Conservation (phyloP, 306 rosid species). For the Trifolium subterraneum region DNA sequence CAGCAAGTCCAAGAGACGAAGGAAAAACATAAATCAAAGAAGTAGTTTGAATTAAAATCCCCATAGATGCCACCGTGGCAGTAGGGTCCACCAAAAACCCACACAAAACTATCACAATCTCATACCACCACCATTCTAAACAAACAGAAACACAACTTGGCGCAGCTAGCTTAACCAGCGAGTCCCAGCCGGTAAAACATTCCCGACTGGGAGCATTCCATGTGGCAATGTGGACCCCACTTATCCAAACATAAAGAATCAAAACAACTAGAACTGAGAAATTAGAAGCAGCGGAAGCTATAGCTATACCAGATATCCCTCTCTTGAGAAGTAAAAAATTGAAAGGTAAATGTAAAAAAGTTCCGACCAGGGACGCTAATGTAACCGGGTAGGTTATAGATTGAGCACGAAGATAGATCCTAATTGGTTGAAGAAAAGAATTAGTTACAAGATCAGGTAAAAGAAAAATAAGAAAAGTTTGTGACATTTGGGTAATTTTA, state of each 20-base stretch:
- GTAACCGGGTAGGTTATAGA: constrained; percentile 77
- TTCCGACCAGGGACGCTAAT: constrained; percentile 72
- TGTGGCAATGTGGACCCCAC: constrained; percentile 53
- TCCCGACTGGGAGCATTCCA: constrained; percentile 73
- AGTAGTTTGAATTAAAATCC: constrained; percentile 85
- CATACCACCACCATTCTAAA: constrained; percentile 99
- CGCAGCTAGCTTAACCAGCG: constrained; percentile 65
- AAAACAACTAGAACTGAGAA: constrained; percentile 51
- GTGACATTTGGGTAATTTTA: constrained; percentile 56
- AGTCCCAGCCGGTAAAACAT: constrained; percentile 70
- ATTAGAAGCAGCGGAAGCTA: constrained; percentile 74
- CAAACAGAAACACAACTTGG: constrained; percentile 96
- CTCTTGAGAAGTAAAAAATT: constrained; percentile 48
- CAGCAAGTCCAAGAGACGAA: constrained; percentile 76
- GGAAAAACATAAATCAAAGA: constrained; percentile 89
- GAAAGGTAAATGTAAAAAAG: constrained; percentile 59
- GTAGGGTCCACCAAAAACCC: constrained; percentile 77
- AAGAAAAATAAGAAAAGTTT: constrained; percentile 58
- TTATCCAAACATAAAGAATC: constrained; percentile 48
- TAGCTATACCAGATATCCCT: constrained; percentile 77
- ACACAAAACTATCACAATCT: constrained; percentile 87
- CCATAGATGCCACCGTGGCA: constrained; percentile 90
- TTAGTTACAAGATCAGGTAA: constrained; percentile 86
- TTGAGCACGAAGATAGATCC: constrained; percentile 91
- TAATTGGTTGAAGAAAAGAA: constrained; percentile 83